Base-by-base conservation (phyloP, 2,329 filamentous ascomycete genomes). In the Ophiostoma piceae region DNA sequence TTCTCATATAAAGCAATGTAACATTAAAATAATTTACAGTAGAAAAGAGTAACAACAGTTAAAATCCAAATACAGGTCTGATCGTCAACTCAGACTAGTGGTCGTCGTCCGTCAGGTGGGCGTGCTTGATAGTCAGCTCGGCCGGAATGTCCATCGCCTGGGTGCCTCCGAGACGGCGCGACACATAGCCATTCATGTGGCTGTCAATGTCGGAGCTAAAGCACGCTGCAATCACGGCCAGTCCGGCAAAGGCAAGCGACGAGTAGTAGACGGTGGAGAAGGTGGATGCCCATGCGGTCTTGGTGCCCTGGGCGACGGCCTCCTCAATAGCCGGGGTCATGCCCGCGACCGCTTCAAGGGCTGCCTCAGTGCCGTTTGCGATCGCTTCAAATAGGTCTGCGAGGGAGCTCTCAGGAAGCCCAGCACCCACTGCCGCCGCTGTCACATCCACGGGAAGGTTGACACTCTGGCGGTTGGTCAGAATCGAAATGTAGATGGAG, bases 141-240 rank as follows among this genome's bases (percentile, higher is more conserved):
- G 11, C 70, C 8, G 70, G 68, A 4, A 71, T 66, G 37, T 69
- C 60, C 71, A 69, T 71, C 32, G 71, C 71, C 57, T 64, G n/a
- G 41, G 71, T 72, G 60, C 71, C 71, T 29, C 32, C 67, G 22
- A 72, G 67, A 54, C 71, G 71, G 19, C 71, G 71, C 22, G 54
- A 69, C 14, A 72, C 71, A 22, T 69, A 72, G 69, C 70, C 54
- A 65, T 67, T 71, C 64, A 72, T n/a, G 64, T 69, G 43, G 16
- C 47, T 41, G 65, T 71, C 69, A 66, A 72, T 69, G 67, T 72
- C 69, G 1, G 64, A 51, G 32, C 32, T 68, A 65, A 72, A 70
- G 66, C 39, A 70, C 41, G 71, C 68, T 5, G 70, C 69, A n/a
- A 72, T 39, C 22, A 72, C 22, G 62, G 71, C 71, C 35, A 72